A percentile compares a stretch with the other conserved stretches of the same genome.
Conservation (phyloP, 768 basidiomycete species). For the Kwoniella dendrophila region DNA sequence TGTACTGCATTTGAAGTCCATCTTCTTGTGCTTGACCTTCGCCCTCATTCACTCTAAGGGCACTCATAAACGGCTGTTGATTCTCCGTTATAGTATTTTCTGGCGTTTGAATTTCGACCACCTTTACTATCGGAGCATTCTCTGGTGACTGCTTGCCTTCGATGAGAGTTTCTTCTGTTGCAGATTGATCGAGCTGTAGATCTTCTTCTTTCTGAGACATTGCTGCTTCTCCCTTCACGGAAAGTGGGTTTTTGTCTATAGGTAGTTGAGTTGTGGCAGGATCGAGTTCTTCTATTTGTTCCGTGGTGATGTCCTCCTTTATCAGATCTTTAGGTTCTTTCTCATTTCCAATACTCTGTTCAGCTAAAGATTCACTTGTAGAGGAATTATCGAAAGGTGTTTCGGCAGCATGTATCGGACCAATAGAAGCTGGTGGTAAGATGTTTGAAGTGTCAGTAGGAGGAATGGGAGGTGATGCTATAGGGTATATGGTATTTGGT, state of each 20-base stretch:
- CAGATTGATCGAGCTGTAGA: neutral
- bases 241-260: no score
- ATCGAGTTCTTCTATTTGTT: neutral
- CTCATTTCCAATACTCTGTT: neutral
- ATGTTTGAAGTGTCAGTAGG: neutral
- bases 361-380: neutral
- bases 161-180: neutral
- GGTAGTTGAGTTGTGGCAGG: no score
- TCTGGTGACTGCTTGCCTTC: neutral
- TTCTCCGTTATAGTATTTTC: no score
- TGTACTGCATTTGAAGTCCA: neutral
- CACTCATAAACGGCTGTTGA: no score
- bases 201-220: neutral
- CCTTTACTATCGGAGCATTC: no score
- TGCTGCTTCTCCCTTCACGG: neutral
- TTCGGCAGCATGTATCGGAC: conserved; percentile 16
- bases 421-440: conserved; percentile 8
- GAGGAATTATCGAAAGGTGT: neutral
- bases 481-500: neutral
- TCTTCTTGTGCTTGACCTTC: neutral
- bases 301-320: neutral
- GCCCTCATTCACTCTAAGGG: neutral
- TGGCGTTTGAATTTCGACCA: no score
- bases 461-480: neutral
- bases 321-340: conserved; percentile 7